Base-by-base conservation (phyloP, 2,329 filamentous ascomycete species). In the Fusarium luffae region DNA sequence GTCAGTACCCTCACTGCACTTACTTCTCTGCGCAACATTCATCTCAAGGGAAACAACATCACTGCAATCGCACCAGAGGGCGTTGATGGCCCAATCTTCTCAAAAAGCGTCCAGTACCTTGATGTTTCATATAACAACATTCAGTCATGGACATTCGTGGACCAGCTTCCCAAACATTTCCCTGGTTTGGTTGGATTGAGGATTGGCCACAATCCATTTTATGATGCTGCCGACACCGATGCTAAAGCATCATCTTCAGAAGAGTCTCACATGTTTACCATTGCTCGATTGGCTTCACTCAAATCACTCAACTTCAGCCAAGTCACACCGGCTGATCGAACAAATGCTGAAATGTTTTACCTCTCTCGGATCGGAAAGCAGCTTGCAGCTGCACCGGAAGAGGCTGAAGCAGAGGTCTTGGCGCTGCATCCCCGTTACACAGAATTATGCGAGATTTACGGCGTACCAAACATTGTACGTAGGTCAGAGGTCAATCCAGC, bases 331-430 rank as follows among this genome's bases (percentile, higher is more conserved):
- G 88, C 90, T 43, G 94, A 98, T 77, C 89, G 95, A 19, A 85
- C 89, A 56, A 96, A 98, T 75, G 94, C 94, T 7, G 96, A 98
- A 74, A 90, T 95, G 75, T 99, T 97, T 78, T 99, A 99, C 78
- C 88, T 98, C 13, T 93, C 91, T 1, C 88, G 92, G 56, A 96
- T 98, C 61, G 92, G 88, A 13, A 90, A 89, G 67, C 92, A 96
- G 76, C 83, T 98, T 41, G 86, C 89, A 2, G 82, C 85, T 5
- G 86, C 88, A 0, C 82, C 88, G 0, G 84, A 88, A 59, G 79
- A 78, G 4, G 79, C 83, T 4, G 86, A 90, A 69, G 80, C 79
- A 1, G 80, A 82, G 2, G 85, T 97, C 0, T 77, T 92, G 5
- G 79, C 77, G 1, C 80, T 82, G 5, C 94, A 98, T 78, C 90